Conservation (phyloP, 2,329 filamentous ascomycete genomes). For the Cladobotryum protrusum region DNA sequence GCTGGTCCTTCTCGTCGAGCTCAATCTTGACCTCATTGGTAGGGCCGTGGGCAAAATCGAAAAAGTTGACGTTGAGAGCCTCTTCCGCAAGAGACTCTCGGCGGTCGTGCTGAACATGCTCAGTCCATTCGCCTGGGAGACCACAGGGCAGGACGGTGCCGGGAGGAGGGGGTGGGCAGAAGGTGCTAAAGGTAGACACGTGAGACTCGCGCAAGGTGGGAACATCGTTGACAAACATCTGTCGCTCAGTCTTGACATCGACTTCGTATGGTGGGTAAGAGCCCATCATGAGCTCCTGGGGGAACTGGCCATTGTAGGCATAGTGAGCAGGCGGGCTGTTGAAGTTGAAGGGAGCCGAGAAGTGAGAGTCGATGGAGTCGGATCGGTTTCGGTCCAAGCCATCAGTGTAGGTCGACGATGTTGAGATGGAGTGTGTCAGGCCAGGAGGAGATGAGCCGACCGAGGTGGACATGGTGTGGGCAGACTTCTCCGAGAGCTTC, state of each 20-base stretch:
- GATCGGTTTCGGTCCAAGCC: constrained; percentile 66
- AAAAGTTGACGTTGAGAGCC: constrained; percentile 68
- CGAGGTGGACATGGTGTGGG: constrained; percentile 49
- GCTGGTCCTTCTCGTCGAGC: constrained; percentile 81
- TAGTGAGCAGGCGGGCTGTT: constrained; percentile 55
- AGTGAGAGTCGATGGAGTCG: constrained; percentile 74
- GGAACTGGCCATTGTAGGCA: constrained; percentile 59
- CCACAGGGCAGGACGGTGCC: constrained; percentile 60
- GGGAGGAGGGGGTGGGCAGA: constrained; percentile 67
- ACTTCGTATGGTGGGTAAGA: constrained; percentile 76
- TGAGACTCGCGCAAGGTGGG: constrained; percentile 80
- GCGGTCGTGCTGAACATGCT: constrained; percentile 30
- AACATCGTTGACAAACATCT: constrained; percentile 89
- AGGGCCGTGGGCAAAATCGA: constrained; percentile 69
- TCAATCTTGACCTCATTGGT: constrained; percentile 64
- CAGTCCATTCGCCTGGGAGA: constrained; percentile 56
- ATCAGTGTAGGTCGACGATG: constrained; percentile 74
- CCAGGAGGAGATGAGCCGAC: constrained; percentile 69
- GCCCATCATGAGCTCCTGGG: constrained; percentile 53
- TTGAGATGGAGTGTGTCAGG: constrained; percentile 74
- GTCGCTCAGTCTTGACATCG: constrained; percentile 90
- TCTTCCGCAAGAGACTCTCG: constrained; percentile 63
- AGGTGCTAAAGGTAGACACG: constrained; percentile 90
- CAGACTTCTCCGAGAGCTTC: constrained; percentile 83
- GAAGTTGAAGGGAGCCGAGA: constrained; percentile 67